A percentile compares a stretch with the other conserved stretches of the same genome.
These are phyloP conservation scores for Lachnellula hyalina DNA, from an alignment of 2,329 filamentous ascomycete species.

Conservation along the genomic window DNA sequence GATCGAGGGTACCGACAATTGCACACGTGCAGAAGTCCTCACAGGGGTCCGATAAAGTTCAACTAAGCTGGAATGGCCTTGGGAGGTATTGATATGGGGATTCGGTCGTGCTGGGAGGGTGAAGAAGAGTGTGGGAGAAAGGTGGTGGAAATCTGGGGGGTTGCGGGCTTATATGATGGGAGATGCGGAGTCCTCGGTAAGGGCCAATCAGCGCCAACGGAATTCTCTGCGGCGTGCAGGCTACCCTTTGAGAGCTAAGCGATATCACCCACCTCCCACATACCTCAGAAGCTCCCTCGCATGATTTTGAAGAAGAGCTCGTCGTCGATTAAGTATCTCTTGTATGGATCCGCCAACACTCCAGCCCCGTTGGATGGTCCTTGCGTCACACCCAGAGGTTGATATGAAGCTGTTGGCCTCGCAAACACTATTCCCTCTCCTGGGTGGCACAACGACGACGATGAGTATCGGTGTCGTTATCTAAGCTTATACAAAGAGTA, in stretches of 20 bases:
- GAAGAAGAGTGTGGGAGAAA: constrained; percentile 26
- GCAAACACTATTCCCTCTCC: not conserved
- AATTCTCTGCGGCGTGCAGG: constrained; percentile 11
- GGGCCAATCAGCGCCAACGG: constrained; percentile 16
- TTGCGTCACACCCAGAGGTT: not conserved
- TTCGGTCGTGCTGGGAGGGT: constrained; percentile 12
- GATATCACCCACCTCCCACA: constrained; percentile 12
- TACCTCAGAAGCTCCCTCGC: not conserved
- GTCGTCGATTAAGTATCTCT: not conserved
- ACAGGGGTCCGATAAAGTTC: constrained; percentile 15
- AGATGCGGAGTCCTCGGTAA: constrained; percentile 6
- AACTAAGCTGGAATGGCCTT: constrained; percentile 23
- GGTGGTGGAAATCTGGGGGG: constrained; percentile 24
- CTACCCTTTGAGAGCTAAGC: constrained; percentile 15
- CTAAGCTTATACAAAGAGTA: not conserved
- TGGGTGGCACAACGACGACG: not conserved
- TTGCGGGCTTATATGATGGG: constrained; percentile 23
- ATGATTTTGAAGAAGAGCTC: not conserved
- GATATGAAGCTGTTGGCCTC: not conserved
- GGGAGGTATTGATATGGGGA: constrained; percentile 15
- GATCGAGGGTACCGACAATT: constrained; percentile 30
- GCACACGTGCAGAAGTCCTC: constrained; percentile 24
- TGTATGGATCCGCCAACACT: not conserved
- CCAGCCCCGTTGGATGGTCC: not conserved
- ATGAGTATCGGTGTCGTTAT: not conserved